Percentiles rank a stretch among this genome's conserved stretches.
These are phyloP conservation scores for Priceomyces medius DNA, from an alignment of 805 yeast species.

Conservation along the genomic window DNA sequence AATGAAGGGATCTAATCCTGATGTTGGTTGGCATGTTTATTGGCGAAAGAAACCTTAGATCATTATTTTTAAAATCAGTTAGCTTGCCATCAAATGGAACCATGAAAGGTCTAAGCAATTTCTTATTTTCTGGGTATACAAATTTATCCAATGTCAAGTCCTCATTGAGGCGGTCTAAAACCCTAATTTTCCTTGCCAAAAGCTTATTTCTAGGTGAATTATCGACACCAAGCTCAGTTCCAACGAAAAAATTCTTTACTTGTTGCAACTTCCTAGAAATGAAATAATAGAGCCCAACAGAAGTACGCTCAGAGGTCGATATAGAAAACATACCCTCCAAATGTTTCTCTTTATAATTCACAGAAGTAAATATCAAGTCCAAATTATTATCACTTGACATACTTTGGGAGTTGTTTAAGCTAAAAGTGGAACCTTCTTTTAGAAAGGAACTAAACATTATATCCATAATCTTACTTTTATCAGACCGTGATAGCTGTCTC, in stretches of 20 bases:
- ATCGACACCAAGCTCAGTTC: slow-evolving; percentile 8
- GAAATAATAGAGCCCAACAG: background rate
- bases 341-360: slow-evolving; percentile 17
- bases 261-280: slow-evolving; percentile 7
- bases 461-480: slow-evolving; percentile 19
- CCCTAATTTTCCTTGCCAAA: slow-evolving; percentile 12
- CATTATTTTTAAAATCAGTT: slow-evolving; percentile 36
- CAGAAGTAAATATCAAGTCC: slow-evolving; percentile 19
- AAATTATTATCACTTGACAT: slow-evolving; percentile 3
- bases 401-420: slow-evolving; percentile 4
- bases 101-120: slow-evolving; percentile 8
- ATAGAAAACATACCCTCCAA: slow-evolving; percentile 18
- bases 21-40: slow-evolving; percentile 8
- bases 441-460: slow-evolving; percentile 21
- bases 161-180: slow-evolving; percentile 7
- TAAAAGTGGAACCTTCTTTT: slow-evolving; percentile 23
- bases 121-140: background rate
- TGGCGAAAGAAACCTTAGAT: slow-evolving; percentile 28
- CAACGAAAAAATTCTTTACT: slow-evolving; percentile 13
- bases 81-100: slow-evolving; percentile 26
- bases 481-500: slow-evolving; percentile 5
- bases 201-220: slow-evolving; percentile 6
- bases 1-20: slow-evolving; percentile 13
- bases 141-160: slow-evolving; percentile 6
- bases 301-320: slow-evolving; percentile 4